A percentile compares a stretch with the other conserved stretches of the same genome.
These are phyloP conservation scores for Candida jianshihensis DNA, from an alignment of 805 yeast species.

Conservation along the genomic window DNA sequence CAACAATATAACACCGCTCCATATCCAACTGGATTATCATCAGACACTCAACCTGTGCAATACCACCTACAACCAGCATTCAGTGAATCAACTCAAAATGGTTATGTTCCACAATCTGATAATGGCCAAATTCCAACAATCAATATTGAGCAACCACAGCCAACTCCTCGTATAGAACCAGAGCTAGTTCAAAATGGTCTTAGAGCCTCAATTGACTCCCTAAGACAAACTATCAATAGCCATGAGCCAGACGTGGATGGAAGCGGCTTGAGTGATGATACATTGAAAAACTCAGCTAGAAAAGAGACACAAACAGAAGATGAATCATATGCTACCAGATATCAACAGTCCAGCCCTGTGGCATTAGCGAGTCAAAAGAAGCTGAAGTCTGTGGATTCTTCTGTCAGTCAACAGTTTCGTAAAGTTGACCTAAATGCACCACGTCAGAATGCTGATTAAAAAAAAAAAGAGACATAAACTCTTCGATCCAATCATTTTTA, in stretches of 20 bases:
- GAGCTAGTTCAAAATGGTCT: no score
- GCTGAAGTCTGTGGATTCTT: neutral
- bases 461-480: no score
- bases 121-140: neutral
- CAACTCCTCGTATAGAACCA: no score
- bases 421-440: constrained; percentile 1
- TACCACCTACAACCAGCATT: neutral
- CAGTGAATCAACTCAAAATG: no score
- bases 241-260: constrained; percentile 12
- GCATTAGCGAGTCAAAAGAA: neutral
- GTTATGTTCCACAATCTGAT: no score
- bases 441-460: neutral
- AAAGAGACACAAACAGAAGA: constrained; percentile 20
- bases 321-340: constrained; percentile 1
- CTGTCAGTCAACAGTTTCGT: neutral
- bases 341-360: neutral
- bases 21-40: constrained; percentile 7
- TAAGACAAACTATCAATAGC: neutral
- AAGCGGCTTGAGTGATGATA: constrained; percentile 18
- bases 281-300: constrained; percentile 11
- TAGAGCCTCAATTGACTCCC: constrained; percentile 7
- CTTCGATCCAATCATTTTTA: no score
- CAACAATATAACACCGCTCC: constrained; percentile 4
- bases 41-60: constrained; percentile 4
- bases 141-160: constrained; percentile 12